phyloP scores from a whole-genome alignment of 371 early-diverging fungal species.

The Mortierella sp. region DNA sequence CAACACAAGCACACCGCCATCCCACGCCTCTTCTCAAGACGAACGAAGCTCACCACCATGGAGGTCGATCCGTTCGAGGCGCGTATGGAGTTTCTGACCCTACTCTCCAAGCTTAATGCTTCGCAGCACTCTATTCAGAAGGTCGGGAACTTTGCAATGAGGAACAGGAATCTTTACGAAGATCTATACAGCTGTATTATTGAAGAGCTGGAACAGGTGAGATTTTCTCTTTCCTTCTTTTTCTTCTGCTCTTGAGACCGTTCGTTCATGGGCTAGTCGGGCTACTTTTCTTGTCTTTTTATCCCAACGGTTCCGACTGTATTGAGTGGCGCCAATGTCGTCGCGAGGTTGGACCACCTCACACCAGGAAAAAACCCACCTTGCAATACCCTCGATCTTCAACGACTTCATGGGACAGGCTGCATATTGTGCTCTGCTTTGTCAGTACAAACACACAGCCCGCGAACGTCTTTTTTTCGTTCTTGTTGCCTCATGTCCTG shows the following conservation, averaged over 20 bases:
- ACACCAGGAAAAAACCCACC: too few relatives aligned
- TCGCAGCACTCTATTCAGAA: constrained; percentile 81
- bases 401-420: too few relatives aligned
- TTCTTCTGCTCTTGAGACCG: too few relatives aligned
- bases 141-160: constrained; percentile 74
- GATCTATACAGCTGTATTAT: constrained; percentile 80
- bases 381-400: too few relatives aligned
- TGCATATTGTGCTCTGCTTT: too few relatives aligned
- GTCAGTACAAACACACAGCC: not conserved
- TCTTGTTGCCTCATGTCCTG: constrained; percentile 5
- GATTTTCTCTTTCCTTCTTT: constrained; percentile 14
- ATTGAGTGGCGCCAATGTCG: not conserved
- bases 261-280: too few relatives aligned
- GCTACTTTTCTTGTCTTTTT: constrained; percentile 11
- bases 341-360: too few relatives aligned
- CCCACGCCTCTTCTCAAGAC: not conserved
- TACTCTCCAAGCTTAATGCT: constrained; percentile 77
- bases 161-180: constrained; percentile 71
- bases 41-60: constrained; percentile 17
- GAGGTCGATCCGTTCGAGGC: constrained; percentile 85
- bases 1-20: too few relatives aligned
- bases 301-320: not conserved
- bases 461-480: not conserved
- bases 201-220: constrained; percentile 78
- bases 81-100: constrained; percentile 69